Base-by-base conservation (phyloP, 176 grass and related monocot species). In the Metroxylon sagu region DNA sequence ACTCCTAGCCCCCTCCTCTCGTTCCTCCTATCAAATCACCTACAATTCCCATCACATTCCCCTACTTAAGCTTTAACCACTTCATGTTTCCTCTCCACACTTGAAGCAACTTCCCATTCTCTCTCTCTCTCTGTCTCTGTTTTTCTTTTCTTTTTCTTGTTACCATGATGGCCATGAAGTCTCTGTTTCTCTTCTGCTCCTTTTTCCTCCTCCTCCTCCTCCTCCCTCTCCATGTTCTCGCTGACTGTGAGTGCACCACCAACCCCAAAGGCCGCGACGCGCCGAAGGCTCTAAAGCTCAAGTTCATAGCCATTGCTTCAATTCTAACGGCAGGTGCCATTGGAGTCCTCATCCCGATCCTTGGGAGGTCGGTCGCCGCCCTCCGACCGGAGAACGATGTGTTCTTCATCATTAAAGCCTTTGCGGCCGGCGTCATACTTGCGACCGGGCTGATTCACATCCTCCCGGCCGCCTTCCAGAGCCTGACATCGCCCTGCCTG, bases 401-500 rank as follows among this genome's bases (percentile, higher is more conserved):
- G 52, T 97, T 97, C 68, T 97, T 91, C 18, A 75, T 83, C 0
- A 78, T 97, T 52, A 97, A 97, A 74, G 84, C 92, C 28, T 97
- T 97, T 26, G 87, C 92, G 0, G 92, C 92, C 14, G 92, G 92
- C 0, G 84, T 97, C 67, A 97, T 97, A 53, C 79, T 97, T 8
- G 83, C 92, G 26, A 97, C 92, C 0, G 87, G 87, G 28, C 80
- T 97, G 72, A 83, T 97, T 49, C 92, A 97, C 79, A 97, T 97
- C 76, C 73, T 97, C 26, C 92, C 87, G 0, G 83, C 74, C 4
- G 77, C 92, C 1, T 97, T 97, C 29, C 75, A 85, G 62, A 78
- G 71, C 53, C 71, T 97, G 53, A 83, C 81, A 4, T 97, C 92
- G 51, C 83, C 83, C 64, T 91, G 92, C 74, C 73, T 91, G 18